These are phyloP conservation scores for Penicillium sp. DNA, from an alignment of 2,329 filamentous ascomycete species.

Conservation along the genomic window DNA sequence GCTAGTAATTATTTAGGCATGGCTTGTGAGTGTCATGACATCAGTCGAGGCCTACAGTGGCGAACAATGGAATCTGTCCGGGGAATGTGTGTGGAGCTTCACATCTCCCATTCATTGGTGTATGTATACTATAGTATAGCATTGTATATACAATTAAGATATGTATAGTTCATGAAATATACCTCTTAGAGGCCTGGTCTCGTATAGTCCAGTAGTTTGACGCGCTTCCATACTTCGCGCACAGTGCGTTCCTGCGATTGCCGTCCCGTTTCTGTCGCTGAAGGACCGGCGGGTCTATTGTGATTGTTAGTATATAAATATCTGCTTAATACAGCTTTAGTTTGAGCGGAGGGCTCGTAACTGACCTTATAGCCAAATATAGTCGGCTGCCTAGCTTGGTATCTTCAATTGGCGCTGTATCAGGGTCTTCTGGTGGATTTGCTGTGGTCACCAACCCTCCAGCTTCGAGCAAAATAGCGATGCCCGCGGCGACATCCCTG, in stretches of 20 bases:
- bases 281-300: conserved; percentile 60
- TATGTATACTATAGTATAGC: no score
- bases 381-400: conserved; percentile 63
- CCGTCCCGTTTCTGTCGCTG: conserved; percentile 58
- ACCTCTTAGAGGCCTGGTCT: conserved; percentile 54
- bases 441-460: conserved; percentile 71
- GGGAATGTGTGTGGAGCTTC: not conserved
- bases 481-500: conserved; percentile 69
- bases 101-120: not conserved
- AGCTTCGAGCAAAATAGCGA: conserved; percentile 68
- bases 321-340: not conserved
- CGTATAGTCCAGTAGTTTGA: conserved; percentile 62
- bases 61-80: not conserved
- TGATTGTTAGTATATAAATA: conserved; percentile 1
- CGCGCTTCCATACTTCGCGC: conserved; percentile 68
- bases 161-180: conserved; percentile 7
- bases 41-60: not conserved
- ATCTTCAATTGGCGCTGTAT: conserved; percentile 55
- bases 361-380: conserved; percentile 65
- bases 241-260: conserved; percentile 67
- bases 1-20: not conserved
- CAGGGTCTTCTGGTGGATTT: conserved; percentile 61
- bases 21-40: conserved; percentile 3
- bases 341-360: not conserved
- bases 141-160: not conserved